These are phyloP conservation scores for Citrullus amarus DNA, from an alignment of 306 rosid genomes.

Conservation along the genomic window DNA sequence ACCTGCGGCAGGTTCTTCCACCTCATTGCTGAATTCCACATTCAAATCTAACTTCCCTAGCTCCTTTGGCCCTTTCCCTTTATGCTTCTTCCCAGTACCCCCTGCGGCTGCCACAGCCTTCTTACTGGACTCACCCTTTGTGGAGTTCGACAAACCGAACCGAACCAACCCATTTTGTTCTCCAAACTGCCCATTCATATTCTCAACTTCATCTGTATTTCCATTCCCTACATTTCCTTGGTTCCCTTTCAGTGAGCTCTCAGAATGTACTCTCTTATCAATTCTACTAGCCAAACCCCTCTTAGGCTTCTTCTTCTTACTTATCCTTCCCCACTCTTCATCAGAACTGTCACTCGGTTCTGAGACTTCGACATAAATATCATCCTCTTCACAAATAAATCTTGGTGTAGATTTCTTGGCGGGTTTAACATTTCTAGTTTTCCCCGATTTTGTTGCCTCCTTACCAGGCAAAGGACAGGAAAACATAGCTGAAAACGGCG, in stretches of 20 bases:
- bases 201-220: slow-evolving; percentile 25
- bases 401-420: slow-evolving; percentile 20
- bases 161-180: slow-evolving; percentile 3
- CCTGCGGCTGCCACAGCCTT: slow-evolving; percentile 9
- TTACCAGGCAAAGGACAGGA: slow-evolving; percentile 35
- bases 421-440: background rate
- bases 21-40: slow-evolving; percentile 94
- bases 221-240: slow-evolving; percentile 18
- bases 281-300: slow-evolving; percentile 11
- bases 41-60: slow-evolving; percentile 87
- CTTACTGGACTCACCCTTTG: slow-evolving; percentile 36
- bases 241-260: slow-evolving; percentile 32
- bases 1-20: slow-evolving; percentile 47
- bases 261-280: slow-evolving; percentile 16
- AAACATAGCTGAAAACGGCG: slow-evolving; percentile 64
- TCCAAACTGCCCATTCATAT: background rate
- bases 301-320: slow-evolving; percentile 20
- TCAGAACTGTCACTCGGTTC: slow-evolving; percentile 51
- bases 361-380: slow-evolving; percentile 27
- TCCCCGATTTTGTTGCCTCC: background rate
- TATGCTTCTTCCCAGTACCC: slow-evolving; percentile 25
- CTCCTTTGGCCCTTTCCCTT: slow-evolving; percentile 42
- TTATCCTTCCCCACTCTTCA: slow-evolving; percentile 25
- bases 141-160: slow-evolving; percentile 7
- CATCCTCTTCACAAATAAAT: slow-evolving; percentile 33